Conservation (phyloP, 2,329 filamentous ascomycete species). For the Phyllosticta capitalensis region DNA sequence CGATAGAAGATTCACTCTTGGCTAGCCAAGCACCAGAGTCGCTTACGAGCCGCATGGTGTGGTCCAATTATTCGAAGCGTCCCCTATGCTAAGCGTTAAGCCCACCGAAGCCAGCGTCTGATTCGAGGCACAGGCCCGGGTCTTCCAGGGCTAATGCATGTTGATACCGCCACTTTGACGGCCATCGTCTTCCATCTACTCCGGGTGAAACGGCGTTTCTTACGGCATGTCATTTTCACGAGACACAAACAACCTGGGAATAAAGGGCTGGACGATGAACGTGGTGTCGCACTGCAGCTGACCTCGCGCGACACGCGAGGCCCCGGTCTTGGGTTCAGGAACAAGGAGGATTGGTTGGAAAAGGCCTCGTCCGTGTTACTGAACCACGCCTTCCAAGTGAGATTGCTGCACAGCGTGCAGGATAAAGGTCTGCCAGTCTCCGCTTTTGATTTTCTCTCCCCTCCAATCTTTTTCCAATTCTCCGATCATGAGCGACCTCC, state of each 20-base stretch:
- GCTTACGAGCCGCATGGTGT: background rate
- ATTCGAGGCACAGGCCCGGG: background rate
- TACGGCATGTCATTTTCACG: background rate
- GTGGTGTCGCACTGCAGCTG: background rate
- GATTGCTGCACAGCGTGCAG: background rate
- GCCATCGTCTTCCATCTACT: background rate
- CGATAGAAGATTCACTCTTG: background rate
- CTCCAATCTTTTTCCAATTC: background rate
- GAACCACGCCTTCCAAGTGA: background rate
- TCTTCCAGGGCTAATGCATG: background rate
- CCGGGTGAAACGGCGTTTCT: background rate
- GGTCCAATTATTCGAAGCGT: background rate
- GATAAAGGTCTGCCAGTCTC: background rate
- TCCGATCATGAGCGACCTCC: conserved; percentile 9
- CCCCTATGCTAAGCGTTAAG: background rate
- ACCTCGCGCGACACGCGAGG: background rate
- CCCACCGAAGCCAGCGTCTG: background rate
- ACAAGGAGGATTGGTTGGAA: background rate
- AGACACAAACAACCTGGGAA: background rate
- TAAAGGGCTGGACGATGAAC: background rate
- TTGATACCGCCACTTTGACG: background rate
- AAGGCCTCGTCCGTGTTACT: background rate
- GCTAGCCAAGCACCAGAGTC: background rate
- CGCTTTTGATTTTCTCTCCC: background rate
- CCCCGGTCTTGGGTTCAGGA: background rate